phyloP scores from a whole-genome alignment of 352 stramenopile genomes.

The Phytophthora crassamura region DNA sequence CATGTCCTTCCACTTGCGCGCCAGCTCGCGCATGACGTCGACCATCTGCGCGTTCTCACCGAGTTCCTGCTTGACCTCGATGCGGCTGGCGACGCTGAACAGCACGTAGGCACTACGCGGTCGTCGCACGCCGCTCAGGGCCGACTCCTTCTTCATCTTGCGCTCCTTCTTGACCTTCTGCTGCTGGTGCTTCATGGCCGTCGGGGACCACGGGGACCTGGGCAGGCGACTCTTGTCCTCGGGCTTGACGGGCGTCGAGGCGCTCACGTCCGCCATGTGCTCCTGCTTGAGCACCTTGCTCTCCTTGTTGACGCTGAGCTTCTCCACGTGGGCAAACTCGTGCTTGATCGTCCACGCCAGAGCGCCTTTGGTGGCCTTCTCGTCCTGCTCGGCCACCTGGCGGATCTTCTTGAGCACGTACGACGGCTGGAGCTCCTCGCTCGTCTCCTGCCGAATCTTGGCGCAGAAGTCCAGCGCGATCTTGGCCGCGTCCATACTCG shows the following conservation, averaged over 20 bases:
- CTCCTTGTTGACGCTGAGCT: constrained; percentile 44
- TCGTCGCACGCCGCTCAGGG: constrained; percentile 42
- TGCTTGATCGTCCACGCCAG: constrained; percentile 63
- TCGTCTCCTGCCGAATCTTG: constrained; percentile 45
- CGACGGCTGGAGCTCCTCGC: constrained; percentile 57
- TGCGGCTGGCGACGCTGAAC: constrained; percentile 66
- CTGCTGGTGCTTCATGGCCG: constrained; percentile 68
- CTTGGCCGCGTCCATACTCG: constrained; percentile 71
- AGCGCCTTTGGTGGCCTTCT: constrained; percentile 54
- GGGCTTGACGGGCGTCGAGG: constrained; percentile 30
- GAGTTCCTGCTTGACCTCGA: constrained; percentile 59
- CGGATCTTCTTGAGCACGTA: constrained; percentile 81
- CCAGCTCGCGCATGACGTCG: constrained; percentile 67
- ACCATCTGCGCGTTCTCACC: constrained; percentile 54
- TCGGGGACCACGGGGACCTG: constrained; percentile 71
- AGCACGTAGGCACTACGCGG: constrained; percentile 74
- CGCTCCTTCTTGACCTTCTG: constrained; percentile 53
- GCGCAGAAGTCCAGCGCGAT: constrained; percentile 75
- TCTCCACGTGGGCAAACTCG: constrained; percentile 42
- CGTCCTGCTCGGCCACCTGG: constrained; percentile 61
- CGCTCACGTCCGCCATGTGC: constrained; percentile 47
- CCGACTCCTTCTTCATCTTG: constrained; percentile 51
- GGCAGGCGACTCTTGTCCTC: constrained; percentile 51
- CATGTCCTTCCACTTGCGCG: constrained; percentile 67
- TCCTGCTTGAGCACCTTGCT: constrained; percentile 56